Base-by-base conservation (phyloP, 805 yeast genomes). In the Candida rishiriensis region DNA sequence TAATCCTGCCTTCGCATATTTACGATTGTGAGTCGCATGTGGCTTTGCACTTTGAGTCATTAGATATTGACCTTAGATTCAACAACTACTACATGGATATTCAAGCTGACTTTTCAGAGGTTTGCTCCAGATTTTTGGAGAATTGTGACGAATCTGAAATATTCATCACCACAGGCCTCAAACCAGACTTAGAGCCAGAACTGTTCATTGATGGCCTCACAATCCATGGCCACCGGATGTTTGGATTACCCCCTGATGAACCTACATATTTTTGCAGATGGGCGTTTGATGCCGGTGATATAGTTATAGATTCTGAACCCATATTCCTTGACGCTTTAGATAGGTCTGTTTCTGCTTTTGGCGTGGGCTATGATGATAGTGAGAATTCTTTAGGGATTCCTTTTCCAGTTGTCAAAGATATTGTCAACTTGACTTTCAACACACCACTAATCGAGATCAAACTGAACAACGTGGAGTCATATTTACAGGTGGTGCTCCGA, bases 51-150 rank as follows among this genome's bases (percentile, higher is more conserved):
- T 81, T 88, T 53, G 81, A 82, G 17, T 69, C 73, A 15, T 67
- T 90, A 36, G 88, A 81, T 49, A 75, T 87, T 26, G 97, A 89
- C 59, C 70, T 88, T n/a, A 70, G 98, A 43, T 85, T 88, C 63
- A 84, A 91, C 14, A 86, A 88, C 54, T 93, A 85, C 62, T 93
- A 91, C 58, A 90, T 93, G 97, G 97, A 91, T 57, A 60, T 91
- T 48, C 91, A 88, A 56, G 85, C 84, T 1, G 80, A 86, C 51
- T 70, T 82, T 34, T 72, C 85, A 11, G 88, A 90, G 1, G 60
- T 81, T 2, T 60, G 56, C 5, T 78, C 77, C 0, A 50, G 60
- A 11, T 44, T 50, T 13, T 40, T 60, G 10, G 58, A 52, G n/a
- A 43, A 47, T 36, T 53, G 55, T 38, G 56, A 56, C 38, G 59